Evolutionary conservation across 2,329 filamentous ascomycete genomes (phyloP).

Genomic region (Ambrosiella beaveri): DNA sequence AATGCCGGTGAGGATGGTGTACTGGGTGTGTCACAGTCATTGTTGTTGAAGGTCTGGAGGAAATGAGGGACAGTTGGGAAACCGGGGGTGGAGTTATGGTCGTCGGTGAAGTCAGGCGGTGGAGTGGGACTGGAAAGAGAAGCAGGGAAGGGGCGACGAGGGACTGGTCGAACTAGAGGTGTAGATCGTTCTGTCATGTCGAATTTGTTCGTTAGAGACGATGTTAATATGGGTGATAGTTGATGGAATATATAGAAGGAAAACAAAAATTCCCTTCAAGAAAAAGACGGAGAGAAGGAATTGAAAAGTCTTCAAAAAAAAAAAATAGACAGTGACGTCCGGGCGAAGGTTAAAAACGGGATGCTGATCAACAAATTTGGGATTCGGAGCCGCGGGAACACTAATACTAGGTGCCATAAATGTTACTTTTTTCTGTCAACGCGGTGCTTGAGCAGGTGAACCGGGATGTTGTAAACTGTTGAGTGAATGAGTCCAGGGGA

Average conservation of each 20-base stretch:
- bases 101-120: constrained; percentile 22
- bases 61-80: constrained; percentile 5
- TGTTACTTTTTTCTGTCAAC: background rate
- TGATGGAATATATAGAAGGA: background rate
- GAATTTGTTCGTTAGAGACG: background rate
- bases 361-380: background rate
- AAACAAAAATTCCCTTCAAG: background rate
- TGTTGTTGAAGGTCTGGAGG: constrained; percentile 10
- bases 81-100: constrained; percentile 1
- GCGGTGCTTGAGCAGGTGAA: background rate
- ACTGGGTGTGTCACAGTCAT: constrained; percentile 22
- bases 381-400: background rate
- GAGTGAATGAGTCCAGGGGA: background rate
- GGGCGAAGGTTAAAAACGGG: background rate
- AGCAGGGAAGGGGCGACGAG: constrained; percentile 53
- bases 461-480: background rate
- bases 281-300: background rate
- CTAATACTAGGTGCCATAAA: background rate
- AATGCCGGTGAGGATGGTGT: constrained; percentile 18
- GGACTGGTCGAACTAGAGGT: constrained; percentile 48
- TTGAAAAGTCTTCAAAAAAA: background rate
- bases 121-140: constrained; percentile 31
- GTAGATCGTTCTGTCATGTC: constrained; percentile 24
- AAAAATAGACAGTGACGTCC: background rate
- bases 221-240: background rate